These are phyloP conservation scores for Colletotrichum sp. DNA, from an alignment of 2,329 filamentous ascomycete genomes.

Conservation along the genomic window DNA sequence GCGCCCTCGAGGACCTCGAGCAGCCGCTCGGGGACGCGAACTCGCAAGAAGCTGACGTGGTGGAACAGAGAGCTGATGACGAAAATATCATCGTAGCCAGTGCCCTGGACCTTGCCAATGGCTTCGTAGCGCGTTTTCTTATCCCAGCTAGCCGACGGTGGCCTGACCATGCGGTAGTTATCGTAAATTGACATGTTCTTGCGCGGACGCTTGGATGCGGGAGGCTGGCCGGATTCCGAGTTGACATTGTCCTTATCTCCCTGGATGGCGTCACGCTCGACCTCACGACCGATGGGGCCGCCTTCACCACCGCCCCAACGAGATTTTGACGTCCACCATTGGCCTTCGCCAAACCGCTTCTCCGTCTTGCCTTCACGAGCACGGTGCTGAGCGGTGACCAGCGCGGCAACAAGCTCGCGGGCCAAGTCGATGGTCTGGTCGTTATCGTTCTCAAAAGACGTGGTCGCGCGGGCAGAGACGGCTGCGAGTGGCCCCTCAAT, in stretches of 20 bases:
- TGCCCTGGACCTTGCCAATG: slow-evolving; percentile 55
- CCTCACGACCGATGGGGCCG: slow-evolving; percentile 66
- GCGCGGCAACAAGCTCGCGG: slow-evolving; percentile 63
- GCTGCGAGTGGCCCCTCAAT: slow-evolving; percentile 67
- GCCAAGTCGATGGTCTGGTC: slow-evolving; percentile 69
- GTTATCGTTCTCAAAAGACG: slow-evolving; percentile 54
- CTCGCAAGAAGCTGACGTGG: slow-evolving; percentile 62
- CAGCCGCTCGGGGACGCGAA: slow-evolving; percentile 60
- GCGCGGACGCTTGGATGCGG: slow-evolving; percentile 51
- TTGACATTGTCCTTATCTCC: slow-evolving; percentile 50
- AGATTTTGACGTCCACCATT: slow-evolving; percentile 66
- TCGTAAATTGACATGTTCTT: slow-evolving; percentile 66
- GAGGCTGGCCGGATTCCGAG: slow-evolving; percentile 25
- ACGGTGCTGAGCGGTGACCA: slow-evolving; percentile 69
- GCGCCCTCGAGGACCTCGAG: slow-evolving; percentile 58
- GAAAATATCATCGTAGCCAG: slow-evolving; percentile 64
- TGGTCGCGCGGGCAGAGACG: slow-evolving; percentile 61
- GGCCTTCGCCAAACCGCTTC: slow-evolving; percentile 58
- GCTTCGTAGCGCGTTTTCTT: slow-evolving; percentile 61
- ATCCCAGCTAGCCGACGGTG: slow-evolving; percentile 64
- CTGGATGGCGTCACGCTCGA: slow-evolving; percentile 51
- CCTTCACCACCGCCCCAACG: slow-evolving; percentile 69
- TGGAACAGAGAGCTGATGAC: slow-evolving; percentile 67
- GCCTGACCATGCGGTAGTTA: slow-evolving; percentile 66
- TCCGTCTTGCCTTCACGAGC: slow-evolving; percentile 62